Base-by-base conservation (phyloP, 768 basidiomycete genomes). In the Tylopilus felleus region DNA sequence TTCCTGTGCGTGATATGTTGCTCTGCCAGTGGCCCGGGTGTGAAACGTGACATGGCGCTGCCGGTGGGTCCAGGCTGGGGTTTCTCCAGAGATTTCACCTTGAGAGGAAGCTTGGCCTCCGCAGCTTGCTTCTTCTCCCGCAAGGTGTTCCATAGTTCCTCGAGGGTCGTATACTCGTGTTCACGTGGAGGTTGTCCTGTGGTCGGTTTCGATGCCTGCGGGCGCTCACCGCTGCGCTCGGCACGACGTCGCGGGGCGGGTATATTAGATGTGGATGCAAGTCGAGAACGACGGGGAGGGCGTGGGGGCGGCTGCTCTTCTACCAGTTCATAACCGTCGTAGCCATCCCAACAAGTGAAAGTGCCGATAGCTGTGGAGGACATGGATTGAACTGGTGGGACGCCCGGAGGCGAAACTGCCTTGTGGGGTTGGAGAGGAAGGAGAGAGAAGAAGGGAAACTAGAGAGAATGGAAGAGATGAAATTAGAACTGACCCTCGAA, bases 21-120 rank as follows among this genome's bases (percentile, higher is more conserved):
- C 22, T 70, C 65, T 33, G 66, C n/a, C n/a, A n/a, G n/a, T n/a
- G n/a, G n/a, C n/a, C n/a, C n/a, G n/a, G n/a, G 60, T 21, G 49
- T 53, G 52, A 54, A 49, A 50, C 70, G 62, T n/a, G 70, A 58
- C 17, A 53, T 44, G 21, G 43, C 50, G 47, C 59, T 70, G n/a
- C n/a, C n/a, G n/a, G n/a, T n/a, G 41, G 64, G 25, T 41, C 56
- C 59, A 44, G 60, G 21, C 28, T 68, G 63, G 29, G 69, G 43
- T 2, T 61, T 33, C 64, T 84, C 85, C 21, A 88, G 75, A 21
- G 86, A 88, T 66, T 82, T 80, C 42, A 88, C 83, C 68, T 89
- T 89, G 28, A 83, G 78, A 48, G 81, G 81, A 61, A 83, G 78
- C 60, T 82, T 82, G 40, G 83, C 84, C 77, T 88, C 84, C 60